These are phyloP conservation scores for Cladorrhinum sp. DNA, from an alignment of 2,329 filamentous ascomycete species.

Conservation along the genomic window DNA sequence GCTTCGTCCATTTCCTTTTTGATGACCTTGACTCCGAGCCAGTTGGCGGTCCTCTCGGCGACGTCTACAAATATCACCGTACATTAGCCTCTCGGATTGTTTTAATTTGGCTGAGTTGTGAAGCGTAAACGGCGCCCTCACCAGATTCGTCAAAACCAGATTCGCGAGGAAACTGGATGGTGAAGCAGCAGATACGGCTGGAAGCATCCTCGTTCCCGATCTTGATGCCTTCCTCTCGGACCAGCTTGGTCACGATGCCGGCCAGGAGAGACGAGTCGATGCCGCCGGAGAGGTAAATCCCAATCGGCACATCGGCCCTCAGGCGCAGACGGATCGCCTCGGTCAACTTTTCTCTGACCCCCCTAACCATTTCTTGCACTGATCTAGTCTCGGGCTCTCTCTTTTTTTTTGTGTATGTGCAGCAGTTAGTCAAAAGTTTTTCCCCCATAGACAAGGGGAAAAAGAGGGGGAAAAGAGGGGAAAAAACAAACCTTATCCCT, in stretches of 20 bases:
- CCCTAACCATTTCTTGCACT: slow-evolving; percentile 49
- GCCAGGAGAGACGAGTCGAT: slow-evolving; percentile 57
- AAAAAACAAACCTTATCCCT: slow-evolving; percentile 44
- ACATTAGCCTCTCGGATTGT: neutral
- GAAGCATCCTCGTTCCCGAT: slow-evolving; percentile 42
- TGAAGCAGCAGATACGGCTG: slow-evolving; percentile 41
- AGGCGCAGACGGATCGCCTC: slow-evolving; percentile 53
- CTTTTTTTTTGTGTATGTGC: slow-evolving; percentile 22
- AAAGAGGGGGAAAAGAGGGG: too few relatives aligned
- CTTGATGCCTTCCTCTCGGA: slow-evolving; percentile 43
- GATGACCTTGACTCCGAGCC: slow-evolving; percentile 32
- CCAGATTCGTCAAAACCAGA: slow-evolving; percentile 49
- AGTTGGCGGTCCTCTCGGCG: slow-evolving; percentile 34
- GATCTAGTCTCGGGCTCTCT: slow-evolving; percentile 40
- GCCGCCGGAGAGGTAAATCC: slow-evolving; percentile 55
- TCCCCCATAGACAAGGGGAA: too few relatives aligned
- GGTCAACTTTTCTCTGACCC: slow-evolving; percentile 47
- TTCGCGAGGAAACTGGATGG: slow-evolving; percentile 49
- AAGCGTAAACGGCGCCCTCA: slow-evolving; percentile 22
- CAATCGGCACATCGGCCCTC: slow-evolving; percentile 56
- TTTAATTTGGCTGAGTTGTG: neutral
- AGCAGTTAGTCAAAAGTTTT: neutral
- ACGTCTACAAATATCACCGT: slow-evolving; percentile 22
- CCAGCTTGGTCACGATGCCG: slow-evolving; percentile 53
- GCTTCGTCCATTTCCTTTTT: slow-evolving; percentile 31